Percentiles rank a stretch among this genome's conserved stretches.
Evolutionary conservation across 164 flowering plant species (phyloP).

Genomic region (Houttuynia cordata): DNA sequence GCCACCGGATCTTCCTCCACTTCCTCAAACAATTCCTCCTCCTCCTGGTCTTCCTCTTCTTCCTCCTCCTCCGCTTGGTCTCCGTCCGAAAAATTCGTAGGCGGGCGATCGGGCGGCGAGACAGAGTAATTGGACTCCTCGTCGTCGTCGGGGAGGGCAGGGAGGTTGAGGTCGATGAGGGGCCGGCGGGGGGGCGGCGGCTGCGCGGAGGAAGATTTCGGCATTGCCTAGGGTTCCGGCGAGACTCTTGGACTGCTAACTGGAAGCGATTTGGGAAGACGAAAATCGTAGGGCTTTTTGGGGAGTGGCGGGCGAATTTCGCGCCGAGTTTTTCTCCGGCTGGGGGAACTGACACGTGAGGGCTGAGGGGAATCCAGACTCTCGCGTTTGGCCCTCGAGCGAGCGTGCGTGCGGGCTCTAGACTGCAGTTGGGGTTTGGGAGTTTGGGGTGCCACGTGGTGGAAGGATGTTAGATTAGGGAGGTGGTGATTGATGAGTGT

Average conservation of each 20-base stretch:
- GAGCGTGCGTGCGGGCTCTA: too few species aligned
- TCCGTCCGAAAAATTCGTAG: neutral
- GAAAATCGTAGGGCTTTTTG: too few species aligned
- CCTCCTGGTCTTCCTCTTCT: neutral
- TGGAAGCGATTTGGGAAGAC: neutral
- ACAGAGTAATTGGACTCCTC: neutral
- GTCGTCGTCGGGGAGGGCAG: neutral
- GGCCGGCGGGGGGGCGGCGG: neutral
- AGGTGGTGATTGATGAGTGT: too few species aligned
- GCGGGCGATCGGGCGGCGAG: neutral
- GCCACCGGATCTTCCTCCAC: neutral
- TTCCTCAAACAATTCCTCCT: neutral
- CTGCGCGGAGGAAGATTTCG: neutral
- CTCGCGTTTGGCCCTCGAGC: too few species aligned
- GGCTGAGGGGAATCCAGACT: too few species aligned
- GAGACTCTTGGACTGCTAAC: neutral
- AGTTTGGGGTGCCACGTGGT: too few species aligned
- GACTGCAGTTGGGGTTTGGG: too few species aligned
- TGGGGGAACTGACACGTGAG: too few species aligned
- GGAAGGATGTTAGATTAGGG: too few species aligned
- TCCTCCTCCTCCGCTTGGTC: neutral
- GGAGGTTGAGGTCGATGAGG: neutral
- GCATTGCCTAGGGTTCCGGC: neutral
- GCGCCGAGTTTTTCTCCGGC: too few species aligned
- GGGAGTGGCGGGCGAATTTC: too few species aligned